Conservation (phyloP, 129 eudicot genomes). For the Smallanthus sonchifolius region DNA sequence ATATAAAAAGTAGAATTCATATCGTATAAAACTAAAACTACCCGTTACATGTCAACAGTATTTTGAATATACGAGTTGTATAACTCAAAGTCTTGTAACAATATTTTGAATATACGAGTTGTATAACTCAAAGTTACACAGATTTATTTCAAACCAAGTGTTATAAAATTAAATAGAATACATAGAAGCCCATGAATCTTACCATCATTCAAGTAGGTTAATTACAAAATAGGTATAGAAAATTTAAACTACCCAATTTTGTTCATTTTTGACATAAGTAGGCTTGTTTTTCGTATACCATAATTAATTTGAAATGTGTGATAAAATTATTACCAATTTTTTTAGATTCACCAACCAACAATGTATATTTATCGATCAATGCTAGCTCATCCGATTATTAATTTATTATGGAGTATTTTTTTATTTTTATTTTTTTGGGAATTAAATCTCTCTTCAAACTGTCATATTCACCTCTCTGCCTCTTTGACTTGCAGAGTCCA, state of each 20-base stretch:
- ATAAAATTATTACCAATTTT: background rate
- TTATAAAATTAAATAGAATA: too few species aligned
- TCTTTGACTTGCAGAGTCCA: constrained; percentile 49
- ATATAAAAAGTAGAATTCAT: too few species aligned
- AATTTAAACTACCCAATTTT: background rate
- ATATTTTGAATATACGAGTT: background rate
- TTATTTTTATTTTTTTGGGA: background rate
- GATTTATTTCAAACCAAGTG: background rate
- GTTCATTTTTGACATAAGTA: background rate
- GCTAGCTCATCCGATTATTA: constrained; percentile 15
- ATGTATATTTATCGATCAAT: background rate
- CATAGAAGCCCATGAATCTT: background rate
- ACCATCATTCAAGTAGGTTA: background rate
- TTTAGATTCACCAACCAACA: constrained; percentile 3
- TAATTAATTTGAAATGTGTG: background rate
- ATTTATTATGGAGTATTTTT: background rate
- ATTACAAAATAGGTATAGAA: background rate
- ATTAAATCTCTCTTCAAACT: constrained; percentile 25
- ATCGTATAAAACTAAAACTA: too few species aligned
- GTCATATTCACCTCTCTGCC: constrained; percentile 34
- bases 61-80: too few species aligned
- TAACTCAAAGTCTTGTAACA: too few species aligned
- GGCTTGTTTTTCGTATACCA: background rate
- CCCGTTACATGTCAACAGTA: too few species aligned
- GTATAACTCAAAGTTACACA: background rate